Base-by-base conservation (phyloP, 2,329 filamentous ascomycete genomes). In the Diaporthe caulivora region DNA sequence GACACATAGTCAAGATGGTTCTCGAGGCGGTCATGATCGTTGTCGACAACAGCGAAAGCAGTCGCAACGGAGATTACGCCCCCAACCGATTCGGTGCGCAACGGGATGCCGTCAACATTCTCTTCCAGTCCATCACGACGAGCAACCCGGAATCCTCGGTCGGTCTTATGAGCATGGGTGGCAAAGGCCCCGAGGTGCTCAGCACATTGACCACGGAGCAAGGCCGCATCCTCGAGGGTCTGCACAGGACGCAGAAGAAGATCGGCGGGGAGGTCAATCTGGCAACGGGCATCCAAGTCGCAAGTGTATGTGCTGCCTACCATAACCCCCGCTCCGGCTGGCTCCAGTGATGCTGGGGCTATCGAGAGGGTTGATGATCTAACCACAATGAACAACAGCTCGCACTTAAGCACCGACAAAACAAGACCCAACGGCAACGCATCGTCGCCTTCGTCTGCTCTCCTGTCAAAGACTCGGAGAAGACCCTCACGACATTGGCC, bases 11-110 rank as follows among this genome's bases (percentile, higher is more conserved):
- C 91, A 95, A 89, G 82, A 99, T 99, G 97, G 94, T 93, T 86
- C 92, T 99, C 85, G 97, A 99, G 92, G 97, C 97, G 87, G 97
- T 97, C 76, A 98, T 99, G 95, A 94, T 99, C 84, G 92, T 98
- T 89, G 95, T 98, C 81, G 97, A 99, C 90, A 99, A 98, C 89
- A 98, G 95, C 88, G 97, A 99, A 88, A 95, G 94, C 87, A 97
- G 95, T 88, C 92, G 97, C 83, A 99, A 99, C 86, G 97, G 97
- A 82, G 97, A 99, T 84, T 90, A 89, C 83, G 93, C 94, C 81
- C 96, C 97, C 74, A 97, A 95, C 78, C 92, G 97, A 84, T 99
- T 95, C 89, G 95, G 98, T 86, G 95, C 97, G 79, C 97, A 99
- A 89, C 90, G 94, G 79, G 97, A 99, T 84, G 95, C 96, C 72